phyloP scores from a whole-genome alignment of 257 asterid genomes.

The Plantago elongata region DNA sequence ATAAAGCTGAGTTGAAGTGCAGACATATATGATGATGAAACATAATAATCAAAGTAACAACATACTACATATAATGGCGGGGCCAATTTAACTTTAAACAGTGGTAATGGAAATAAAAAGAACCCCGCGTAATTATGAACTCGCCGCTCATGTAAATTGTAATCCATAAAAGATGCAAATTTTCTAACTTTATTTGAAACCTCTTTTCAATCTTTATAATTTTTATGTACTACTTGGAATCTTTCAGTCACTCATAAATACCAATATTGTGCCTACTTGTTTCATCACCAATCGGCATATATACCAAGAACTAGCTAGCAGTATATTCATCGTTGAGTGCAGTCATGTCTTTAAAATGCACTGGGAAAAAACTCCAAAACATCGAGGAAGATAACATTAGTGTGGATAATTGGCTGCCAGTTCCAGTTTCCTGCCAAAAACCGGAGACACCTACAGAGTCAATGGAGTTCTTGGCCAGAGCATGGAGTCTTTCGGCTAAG shows the following conservation, averaged over 20 bases:
- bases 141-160: constrained; percentile 57
- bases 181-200: constrained; percentile 23
- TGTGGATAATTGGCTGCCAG: constrained; percentile 37
- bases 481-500: constrained; percentile 77
- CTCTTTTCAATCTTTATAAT: constrained; percentile 16
- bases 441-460: constrained; percentile 87
- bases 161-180: constrained; percentile 15
- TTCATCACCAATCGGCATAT: background rate
- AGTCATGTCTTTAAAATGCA: constrained; percentile 33
- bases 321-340: background rate
- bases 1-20: too few relatives aligned
- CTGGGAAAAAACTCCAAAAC: constrained; percentile 41
- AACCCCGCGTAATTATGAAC: constrained; percentile 48
- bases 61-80: constrained; percentile 27
- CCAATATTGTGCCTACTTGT: constrained; percentile 14
- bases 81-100: constrained; percentile 39
- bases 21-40: too few relatives aligned
- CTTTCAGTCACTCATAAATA: constrained; percentile 23
- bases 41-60: too few relatives aligned
- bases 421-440: constrained; percentile 37
- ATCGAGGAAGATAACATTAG: constrained; percentile 54
- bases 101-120: constrained; percentile 35
- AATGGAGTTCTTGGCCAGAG: constrained; percentile 86
- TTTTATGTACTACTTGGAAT: constrained; percentile 23
- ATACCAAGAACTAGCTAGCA: background rate